Percentiles rank a stretch among this genome's conserved stretches.
phyloP scores from a whole-genome alignment of 148 eudicot species.

The Gaultheria prostrata region DNA sequence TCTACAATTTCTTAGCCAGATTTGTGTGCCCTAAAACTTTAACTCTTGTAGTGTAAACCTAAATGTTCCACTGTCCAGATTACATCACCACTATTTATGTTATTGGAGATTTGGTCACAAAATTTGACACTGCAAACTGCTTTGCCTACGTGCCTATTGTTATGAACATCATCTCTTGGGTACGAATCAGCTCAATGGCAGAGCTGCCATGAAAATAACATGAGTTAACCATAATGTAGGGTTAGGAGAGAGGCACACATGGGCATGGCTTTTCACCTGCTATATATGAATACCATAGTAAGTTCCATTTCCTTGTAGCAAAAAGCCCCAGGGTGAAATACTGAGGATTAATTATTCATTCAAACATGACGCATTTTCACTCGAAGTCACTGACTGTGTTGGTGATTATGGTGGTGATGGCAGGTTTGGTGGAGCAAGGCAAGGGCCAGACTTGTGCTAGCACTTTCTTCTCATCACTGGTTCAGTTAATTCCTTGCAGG shows the following conservation, averaged over 20 bases:
- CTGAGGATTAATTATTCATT: neutral
- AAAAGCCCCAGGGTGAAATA: neutral
- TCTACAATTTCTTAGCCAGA: neutral
- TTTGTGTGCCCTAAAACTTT: neutral
- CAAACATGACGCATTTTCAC: constrained; percentile 35
- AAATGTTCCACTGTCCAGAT: neutral
- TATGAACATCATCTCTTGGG: neutral
- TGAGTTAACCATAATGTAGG: constrained; percentile 29
- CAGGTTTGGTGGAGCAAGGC: constrained; percentile 34
- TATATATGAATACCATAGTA: constrained; percentile 15
- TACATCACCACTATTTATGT: neutral
- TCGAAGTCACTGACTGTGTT: constrained; percentile 25
- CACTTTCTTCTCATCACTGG: constrained; percentile 81
- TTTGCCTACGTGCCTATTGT: constrained; percentile 17
- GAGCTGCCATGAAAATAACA: constrained; percentile 30
- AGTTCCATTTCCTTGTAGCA: neutral
- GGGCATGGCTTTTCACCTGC: constrained; percentile 25
- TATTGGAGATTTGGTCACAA: constrained; percentile 21
- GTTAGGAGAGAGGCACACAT: constrained; percentile 44
- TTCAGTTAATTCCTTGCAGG: constrained; percentile 89
- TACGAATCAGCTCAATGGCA: constrained; percentile 1
- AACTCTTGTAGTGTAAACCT: neutral
- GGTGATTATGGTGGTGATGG: constrained; percentile 28
- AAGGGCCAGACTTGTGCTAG: constrained; percentile 49
- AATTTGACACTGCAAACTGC: constrained; percentile 39